Evolutionary conservation across 176 grass and related monocot genomes (phyloP).

Genomic region (Puya raimondii): DNA sequence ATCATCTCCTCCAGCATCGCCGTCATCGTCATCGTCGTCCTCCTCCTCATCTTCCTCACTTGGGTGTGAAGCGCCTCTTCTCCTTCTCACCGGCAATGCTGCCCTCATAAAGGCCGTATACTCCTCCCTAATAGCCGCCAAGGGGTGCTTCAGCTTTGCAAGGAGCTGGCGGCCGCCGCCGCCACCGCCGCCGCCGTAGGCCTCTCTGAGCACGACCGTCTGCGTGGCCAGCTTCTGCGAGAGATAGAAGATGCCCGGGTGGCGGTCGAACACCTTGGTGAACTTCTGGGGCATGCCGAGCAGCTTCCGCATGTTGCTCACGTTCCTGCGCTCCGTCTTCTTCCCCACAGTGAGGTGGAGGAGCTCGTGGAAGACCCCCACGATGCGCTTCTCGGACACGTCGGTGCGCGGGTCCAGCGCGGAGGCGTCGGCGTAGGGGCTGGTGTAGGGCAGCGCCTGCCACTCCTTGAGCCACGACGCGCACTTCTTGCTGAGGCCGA

Average conservation of each 20-base stretch:
- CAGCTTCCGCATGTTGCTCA: conserved; percentile 70
- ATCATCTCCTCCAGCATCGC: neutral
- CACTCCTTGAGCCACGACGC: conserved; percentile 59
- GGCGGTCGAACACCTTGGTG: conserved; percentile 81
- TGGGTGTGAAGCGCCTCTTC: conserved; percentile 1
- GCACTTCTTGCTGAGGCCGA: conserved; percentile 56
- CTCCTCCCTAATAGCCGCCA: conserved; percentile 50
- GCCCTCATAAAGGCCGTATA: conserved; percentile 39
- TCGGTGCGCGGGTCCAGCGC: conserved; percentile 54
- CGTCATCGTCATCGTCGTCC: neutral
- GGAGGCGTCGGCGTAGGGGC: conserved; percentile 46
- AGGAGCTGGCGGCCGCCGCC: conserved; percentile 27
- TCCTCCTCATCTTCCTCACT: conserved; percentile 14
- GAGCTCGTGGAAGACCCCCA: conserved; percentile 77
- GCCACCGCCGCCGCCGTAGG: conserved; percentile 35
- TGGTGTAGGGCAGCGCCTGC: conserved; percentile 62
- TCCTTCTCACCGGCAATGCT: conserved; percentile 27
- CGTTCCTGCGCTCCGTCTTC: conserved; percentile 52
- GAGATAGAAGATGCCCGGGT: conserved; percentile 64
- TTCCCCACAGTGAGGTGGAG: conserved; percentile 64
- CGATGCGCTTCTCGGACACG: conserved; percentile 62
- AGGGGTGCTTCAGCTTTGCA: conserved; percentile 40
- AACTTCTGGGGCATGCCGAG: conserved; percentile 73
- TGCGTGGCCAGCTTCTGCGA: conserved; percentile 52
- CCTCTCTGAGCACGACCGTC: conserved; percentile 62